These are phyloP conservation scores for Alloteropsis angusta DNA, from an alignment of 202 grass and related monocot species.

Conservation along the genomic window DNA sequence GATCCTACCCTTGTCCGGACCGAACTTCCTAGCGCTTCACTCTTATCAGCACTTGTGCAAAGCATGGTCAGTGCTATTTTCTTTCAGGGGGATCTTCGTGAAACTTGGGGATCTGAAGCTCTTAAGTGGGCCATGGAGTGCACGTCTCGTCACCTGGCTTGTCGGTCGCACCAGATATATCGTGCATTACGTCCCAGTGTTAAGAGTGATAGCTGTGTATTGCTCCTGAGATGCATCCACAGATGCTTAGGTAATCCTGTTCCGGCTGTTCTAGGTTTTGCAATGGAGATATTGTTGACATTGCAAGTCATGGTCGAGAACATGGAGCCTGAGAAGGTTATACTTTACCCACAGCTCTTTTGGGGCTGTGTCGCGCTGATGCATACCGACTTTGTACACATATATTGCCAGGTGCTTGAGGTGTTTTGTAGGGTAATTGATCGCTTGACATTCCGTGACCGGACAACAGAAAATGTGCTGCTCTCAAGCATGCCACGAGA, in stretches of 20 bases:
- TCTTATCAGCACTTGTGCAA: conserved; percentile 84
- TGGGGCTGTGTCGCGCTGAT: conserved; percentile 97
- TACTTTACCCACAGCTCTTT: conserved; percentile 98
- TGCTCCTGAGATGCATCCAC: conserved; percentile 86
- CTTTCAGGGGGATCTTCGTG: conserved; percentile 94
- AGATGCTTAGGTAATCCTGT: conserved; percentile 92
- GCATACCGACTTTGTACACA: conserved; percentile 92
- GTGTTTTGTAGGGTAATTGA: conserved; percentile 84
- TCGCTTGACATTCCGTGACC: conserved; percentile 70
- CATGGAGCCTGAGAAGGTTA: conserved; percentile 93
- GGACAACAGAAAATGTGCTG: conserved; percentile 84
- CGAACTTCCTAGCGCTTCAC: conserved; percentile 70
- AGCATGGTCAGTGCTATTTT: conserved; percentile 98
- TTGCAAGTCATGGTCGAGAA: conserved; percentile 96
- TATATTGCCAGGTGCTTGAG: conserved; percentile 88
- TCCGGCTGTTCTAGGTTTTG: conserved; percentile 76
- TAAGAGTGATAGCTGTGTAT: conserved; percentile 87
- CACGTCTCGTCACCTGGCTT: conserved; percentile 83
- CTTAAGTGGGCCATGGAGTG: conserved; percentile 99
- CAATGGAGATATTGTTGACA: conserved; percentile 91
- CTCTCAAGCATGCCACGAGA: conserved; percentile 94
- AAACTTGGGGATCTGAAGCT: conserved; percentile 93
- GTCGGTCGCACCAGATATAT: conserved; percentile 95
- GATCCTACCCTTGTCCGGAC: conserved; percentile 77
- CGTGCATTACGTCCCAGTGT: conserved; percentile 75